Conservation (phyloP, 495 filamentous ascomycete species). For the Melanomma pulvis-pyrius region DNA sequence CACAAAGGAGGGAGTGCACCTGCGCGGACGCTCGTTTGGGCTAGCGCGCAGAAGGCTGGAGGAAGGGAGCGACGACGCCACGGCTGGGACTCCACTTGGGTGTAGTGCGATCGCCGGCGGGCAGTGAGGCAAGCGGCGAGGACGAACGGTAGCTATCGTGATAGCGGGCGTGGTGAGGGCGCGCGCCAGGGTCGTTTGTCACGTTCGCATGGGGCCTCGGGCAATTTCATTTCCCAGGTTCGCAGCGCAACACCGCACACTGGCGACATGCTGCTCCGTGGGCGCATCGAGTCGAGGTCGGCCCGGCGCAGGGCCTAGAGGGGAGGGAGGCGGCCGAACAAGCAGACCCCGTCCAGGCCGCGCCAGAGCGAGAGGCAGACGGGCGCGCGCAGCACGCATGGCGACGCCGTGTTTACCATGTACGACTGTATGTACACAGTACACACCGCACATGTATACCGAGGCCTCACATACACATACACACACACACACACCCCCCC, state of each 20-base stretch:
- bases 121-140: neutral
- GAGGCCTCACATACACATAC: neutral
- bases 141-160: no score
- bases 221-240: slow-evolving; percentile 5
- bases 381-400: neutral
- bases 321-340: neutral
- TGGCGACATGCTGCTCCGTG: neutral
- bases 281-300: neutral
- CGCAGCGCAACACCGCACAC: neutral
- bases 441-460: neutral
- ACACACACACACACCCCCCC: no score
- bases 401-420: neutral
- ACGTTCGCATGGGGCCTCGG: neutral
- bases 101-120: neutral
- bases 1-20: neutral
- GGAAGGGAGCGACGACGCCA: neutral
- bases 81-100: neutral
- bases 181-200: neutral
- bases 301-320: neutral
- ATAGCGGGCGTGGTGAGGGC: neutral
- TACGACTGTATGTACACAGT: neutral
- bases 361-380: no score
- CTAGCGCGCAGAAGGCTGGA: neutral
- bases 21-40: neutral
- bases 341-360: neutral